Evolutionary conservation across 768 basidiomycete genomes (phyloP).

Genomic region (Phylloporus scabripes): DNA sequence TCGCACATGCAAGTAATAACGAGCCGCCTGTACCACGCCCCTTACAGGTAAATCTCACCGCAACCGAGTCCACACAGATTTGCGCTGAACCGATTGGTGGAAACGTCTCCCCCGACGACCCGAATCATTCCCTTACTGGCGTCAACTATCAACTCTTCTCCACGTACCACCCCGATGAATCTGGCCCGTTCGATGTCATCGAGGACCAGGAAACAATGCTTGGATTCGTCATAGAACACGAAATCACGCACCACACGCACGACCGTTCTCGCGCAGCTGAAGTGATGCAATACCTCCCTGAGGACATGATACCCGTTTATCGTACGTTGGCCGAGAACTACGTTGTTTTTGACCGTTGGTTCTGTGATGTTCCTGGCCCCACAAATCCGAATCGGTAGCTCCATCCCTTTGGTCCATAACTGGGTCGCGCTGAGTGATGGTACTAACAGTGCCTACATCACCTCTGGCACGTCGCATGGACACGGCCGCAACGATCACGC

Average conservation of each 20-base stretch:
- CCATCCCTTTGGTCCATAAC: not conserved
- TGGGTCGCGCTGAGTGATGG: not conserved
- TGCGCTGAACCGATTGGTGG: constrained; percentile 14
- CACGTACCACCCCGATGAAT: constrained; percentile 19
- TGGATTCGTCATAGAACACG: constrained; percentile 20
- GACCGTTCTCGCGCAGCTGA: constrained; percentile 16
- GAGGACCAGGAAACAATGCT: constrained; percentile 14
- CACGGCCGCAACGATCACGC: constrained; percentile 17
- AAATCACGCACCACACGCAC: constrained; percentile 9
- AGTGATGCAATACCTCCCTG: constrained; percentile 18
- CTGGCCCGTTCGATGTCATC: not conserved
- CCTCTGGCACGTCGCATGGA: constrained; percentile 23
- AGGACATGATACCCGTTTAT: constrained; percentile 21
- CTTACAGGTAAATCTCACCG: constrained; percentile 13
- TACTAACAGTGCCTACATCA: constrained; percentile 19
- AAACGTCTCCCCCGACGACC: constrained; percentile 23
- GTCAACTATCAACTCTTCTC: constrained; percentile 23
- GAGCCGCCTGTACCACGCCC: not conserved
- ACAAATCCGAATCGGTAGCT: constrained; percentile 24
- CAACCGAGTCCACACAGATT: constrained; percentile 6
- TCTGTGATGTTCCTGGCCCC: constrained; percentile 24
- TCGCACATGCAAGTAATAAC: not conserved
- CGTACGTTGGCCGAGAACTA: constrained; percentile 23
- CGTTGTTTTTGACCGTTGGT: constrained; percentile 21
- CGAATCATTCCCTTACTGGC: constrained; percentile 22